Evolutionary conservation across 805 yeast species (phyloP).

Genomic region (Pichia nakasei): DNA sequence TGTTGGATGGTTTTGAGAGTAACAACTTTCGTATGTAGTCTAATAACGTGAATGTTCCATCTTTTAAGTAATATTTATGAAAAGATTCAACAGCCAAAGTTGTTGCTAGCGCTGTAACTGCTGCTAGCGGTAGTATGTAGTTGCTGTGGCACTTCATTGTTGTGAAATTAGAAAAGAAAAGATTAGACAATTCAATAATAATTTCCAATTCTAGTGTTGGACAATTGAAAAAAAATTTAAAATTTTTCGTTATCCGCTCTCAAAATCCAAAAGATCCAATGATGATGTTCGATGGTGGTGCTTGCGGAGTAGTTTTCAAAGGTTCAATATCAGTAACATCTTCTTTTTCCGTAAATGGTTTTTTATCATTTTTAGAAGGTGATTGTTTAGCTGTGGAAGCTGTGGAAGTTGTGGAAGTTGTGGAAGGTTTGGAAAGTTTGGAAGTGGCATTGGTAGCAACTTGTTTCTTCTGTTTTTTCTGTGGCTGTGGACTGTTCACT

Average conservation of each 20-base stretch:
- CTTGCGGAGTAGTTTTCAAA: background rate
- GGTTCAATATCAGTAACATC: background rate
- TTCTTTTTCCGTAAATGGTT: background rate
- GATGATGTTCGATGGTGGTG: slow-evolving; percentile 2
- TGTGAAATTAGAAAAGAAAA: background rate
- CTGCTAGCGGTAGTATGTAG: background rate
- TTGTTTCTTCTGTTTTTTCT: background rate
- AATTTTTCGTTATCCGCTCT: background rate
- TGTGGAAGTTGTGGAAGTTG: too few relatives aligned
- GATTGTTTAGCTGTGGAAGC: too few relatives aligned
- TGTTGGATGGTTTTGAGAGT: background rate
- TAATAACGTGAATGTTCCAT: slow-evolving; percentile 2
- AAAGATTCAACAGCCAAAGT: slow-evolving; percentile 6
- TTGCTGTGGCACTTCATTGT: background rate
- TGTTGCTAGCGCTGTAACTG: slow-evolving; percentile 2
- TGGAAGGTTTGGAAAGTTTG: too few relatives aligned
- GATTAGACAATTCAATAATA: too few relatives aligned
- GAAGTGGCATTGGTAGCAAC: background rate
- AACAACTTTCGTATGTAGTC: slow-evolving; percentile 6
- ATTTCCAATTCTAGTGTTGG: too few relatives aligned
- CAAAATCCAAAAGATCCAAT: slow-evolving; percentile 9
- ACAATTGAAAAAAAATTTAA: background rate
- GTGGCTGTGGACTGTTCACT: background rate
- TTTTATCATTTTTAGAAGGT: too few relatives aligned
- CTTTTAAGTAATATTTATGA: slow-evolving; percentile 4